phyloP scores from a whole-genome alignment of 306 rosid species.

The Delonix regia region DNA sequence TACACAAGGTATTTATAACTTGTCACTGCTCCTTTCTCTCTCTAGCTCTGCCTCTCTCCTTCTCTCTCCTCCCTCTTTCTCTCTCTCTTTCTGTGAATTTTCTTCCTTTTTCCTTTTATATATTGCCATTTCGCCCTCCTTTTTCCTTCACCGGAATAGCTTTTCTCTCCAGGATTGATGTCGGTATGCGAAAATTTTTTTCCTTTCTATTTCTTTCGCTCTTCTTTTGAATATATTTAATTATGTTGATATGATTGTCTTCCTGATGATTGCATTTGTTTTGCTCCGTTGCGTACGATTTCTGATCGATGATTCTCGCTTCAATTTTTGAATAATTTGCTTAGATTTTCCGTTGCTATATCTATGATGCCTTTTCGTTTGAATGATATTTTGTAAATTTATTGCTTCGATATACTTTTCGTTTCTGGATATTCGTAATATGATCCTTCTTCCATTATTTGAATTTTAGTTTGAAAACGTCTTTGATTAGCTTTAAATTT shows the following conservation, averaged over 20 bases:
- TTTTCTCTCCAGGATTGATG: slow-evolving; percentile 63
- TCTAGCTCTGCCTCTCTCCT: too few relatives aligned
- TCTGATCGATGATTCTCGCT: slow-evolving; percentile 41
- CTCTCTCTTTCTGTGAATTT: slow-evolving; percentile 34
- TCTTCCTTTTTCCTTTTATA: slow-evolving; percentile 27
- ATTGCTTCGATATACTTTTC: background rate
- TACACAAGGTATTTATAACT: slow-evolving; percentile 34
- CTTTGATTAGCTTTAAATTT: background rate
- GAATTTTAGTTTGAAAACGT: slow-evolving; percentile 1
- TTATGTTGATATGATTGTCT: slow-evolving; percentile 24
- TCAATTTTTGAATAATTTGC: background rate
- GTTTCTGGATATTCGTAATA: slow-evolving; percentile 28
- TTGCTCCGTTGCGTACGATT: slow-evolving; percentile 29
- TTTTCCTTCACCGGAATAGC: slow-evolving; percentile 39
- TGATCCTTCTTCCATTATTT: slow-evolving; percentile 27
- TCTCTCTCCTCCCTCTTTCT: slow-evolving; percentile 9
- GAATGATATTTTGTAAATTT: slow-evolving; percentile 14
- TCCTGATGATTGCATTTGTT: slow-evolving; percentile 28
- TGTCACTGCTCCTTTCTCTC: slow-evolving; percentile 17
- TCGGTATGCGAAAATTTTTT: slow-evolving; percentile 66
- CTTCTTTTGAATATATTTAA: background rate
- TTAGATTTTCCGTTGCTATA: background rate
- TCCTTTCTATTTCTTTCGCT: slow-evolving; percentile 2
- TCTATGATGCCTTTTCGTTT: background rate
- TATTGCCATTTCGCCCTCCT: slow-evolving; percentile 22